A percentile compares a stretch with the other conserved stretches of the same genome.
Conservation (phyloP, 768 basidiomycete species). For the Cubamyces sp. region DNA sequence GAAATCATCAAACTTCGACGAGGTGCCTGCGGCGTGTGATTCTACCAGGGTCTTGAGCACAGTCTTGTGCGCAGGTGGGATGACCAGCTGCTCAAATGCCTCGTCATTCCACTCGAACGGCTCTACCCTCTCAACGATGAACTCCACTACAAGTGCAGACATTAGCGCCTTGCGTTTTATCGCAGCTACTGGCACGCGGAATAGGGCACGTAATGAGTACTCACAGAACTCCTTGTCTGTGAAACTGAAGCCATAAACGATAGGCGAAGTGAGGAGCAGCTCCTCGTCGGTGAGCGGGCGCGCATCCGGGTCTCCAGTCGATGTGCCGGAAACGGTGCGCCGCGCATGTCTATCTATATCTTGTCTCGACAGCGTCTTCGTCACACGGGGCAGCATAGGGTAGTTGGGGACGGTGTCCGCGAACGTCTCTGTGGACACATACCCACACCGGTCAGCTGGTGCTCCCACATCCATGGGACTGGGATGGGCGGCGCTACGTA, state of each 20-base stretch:
- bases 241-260: conserved; percentile 67
- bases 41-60: conserved; percentile 37
- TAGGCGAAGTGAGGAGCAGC: conserved; percentile 56
- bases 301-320: conserved; percentile 1
- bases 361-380: conserved; percentile 29
- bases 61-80: conserved; percentile 35
- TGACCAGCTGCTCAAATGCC: conserved; percentile 39
- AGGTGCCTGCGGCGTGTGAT: conserved; percentile 29
- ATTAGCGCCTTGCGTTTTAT: background rate
- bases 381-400: conserved; percentile 30
- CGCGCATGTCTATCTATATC: conserved; percentile 33
- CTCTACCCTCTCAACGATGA: conserved; percentile 57
- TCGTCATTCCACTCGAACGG: conserved; percentile 46
- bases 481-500: conserved; percentile 28
- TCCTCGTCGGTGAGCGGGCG: conserved; percentile 54
- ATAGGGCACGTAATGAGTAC: conserved; percentile 26
- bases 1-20: conserved; percentile 38
- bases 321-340: conserved; percentile 1
- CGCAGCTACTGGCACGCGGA: no score
- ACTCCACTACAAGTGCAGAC: conserved; percentile 49
- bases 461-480: background rate
- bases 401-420: conserved; percentile 34
- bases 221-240: conserved; percentile 61
- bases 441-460: conserved; percentile 3
- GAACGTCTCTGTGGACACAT: conserved; percentile 28